Base-by-base conservation (phyloP, 345 rosid genomes). In the Hibiscus trionum region DNA sequence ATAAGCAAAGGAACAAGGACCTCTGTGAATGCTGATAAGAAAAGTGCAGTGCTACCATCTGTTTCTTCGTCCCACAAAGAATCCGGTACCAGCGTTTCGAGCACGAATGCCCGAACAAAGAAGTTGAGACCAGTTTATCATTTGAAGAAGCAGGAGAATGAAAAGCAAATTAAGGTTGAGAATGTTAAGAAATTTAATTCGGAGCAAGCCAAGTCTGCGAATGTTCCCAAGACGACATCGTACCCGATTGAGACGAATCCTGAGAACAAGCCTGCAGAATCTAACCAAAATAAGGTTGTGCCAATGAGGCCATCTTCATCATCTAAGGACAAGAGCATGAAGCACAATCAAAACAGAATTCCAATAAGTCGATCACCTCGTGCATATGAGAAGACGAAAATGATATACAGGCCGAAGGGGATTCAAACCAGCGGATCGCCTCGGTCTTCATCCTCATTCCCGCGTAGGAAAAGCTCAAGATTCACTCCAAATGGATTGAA, bases 201-300 rank as follows among this genome's bases (percentile, higher is more conserved):
- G 67, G 72, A 77, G 72, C 61, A 50, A 58, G 29, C 47, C 35
- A 33, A 73, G 10, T 3, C 39, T 61, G 79, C 79, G 59, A 73
- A 75, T 75, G 80, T 80, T 19, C 61, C 79, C 62, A 87, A 86
- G 76, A 88, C 81, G 77, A 86, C 84, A 29, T 77, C 79, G 74
- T 57, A 82, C 64, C 74, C 80, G 59, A 79, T 85, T 80, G 83
- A 86, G 47, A 74, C 78, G 50, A 83, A 83, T 37, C 47, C 81
- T 50, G 71, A 39, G 57, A 71, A 64, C 17, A 71, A 61, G 62
- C 65, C n/a, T 49, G 33, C 39, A 15, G 68, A 17, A 47, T 60
- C 75, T 11, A 27, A 59, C 73, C 46, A 67, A 55, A 75, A 15
- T 35, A 70, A 66, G 24, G 37, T 37, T 19, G 21, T 66, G 50